Evolutionary conservation across 2,329 filamentous ascomycete species (phyloP), one percentile per base, ranked within the genome.

Genomic region (Trichoderma sp.): DNA sequence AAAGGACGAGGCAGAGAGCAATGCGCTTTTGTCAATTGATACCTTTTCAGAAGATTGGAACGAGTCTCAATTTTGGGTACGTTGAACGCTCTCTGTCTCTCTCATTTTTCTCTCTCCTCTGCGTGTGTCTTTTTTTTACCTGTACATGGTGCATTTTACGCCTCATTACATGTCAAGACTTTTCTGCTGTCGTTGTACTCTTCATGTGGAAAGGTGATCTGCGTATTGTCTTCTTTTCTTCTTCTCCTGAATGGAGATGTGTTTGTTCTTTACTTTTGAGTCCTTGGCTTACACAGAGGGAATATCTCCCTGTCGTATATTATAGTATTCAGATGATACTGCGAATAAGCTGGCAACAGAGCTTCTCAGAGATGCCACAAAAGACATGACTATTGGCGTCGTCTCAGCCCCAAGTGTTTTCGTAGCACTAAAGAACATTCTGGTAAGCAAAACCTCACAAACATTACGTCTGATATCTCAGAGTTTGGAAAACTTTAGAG

Each of bases 11-110:
- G 88, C 89, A 1, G 89, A 92, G 75, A 81, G 85, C 58, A 83
- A 85, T 33, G 68, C 72, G 37, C 77, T 78, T 49, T 71, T 86
- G 67, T 83, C 81, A 19, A 95, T 95, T 87, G 88, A 91, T 35
- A 82, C 86, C 1, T 96, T 95, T 75, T 84, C 84, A 1, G 92
- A 95, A 79, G 90, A 95, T 78, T 96, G 92, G 92, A 92, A 94
- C 76, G 87, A 91, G 75, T 91, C 88, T 71, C 92, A 95, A 79
- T 96, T 96, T 76, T 96, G 92, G 92, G 89, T 92, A 83, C 49
- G 83, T 76, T 21, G 2, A 43, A 43, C 6, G 6, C 40, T 10
- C 6, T n/a, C 19, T n/a, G 19, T n/a, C 19, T 43, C 27, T 7
- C 24, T 35, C 16, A 0, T n/a, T n/a, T 16, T 16, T 40, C 29